A percentile compares a stretch with the other conserved stretches of the same genome.
Evolutionary conservation across 139 green algal genomes (phyloP).

Genomic region (Chlamydomonas sphaeroides): DNA sequence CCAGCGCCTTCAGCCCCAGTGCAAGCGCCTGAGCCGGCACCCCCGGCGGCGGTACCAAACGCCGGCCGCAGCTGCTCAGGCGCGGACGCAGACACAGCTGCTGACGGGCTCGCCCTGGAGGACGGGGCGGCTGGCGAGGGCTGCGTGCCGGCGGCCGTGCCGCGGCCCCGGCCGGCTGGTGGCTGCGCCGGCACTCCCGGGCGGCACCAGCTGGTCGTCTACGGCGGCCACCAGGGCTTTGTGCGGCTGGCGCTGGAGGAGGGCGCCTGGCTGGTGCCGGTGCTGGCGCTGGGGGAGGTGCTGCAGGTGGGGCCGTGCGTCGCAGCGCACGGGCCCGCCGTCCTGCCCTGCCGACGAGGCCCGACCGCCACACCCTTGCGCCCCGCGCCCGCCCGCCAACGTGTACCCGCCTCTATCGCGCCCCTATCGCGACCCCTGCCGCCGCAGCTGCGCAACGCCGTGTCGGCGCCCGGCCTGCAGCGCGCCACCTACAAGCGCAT

Average conservation of each 20-base stretch:
- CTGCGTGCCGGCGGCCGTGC: not conserved
- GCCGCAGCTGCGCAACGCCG: conserved; percentile 67
- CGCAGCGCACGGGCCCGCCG: too few species aligned
- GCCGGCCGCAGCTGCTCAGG: too few species aligned
- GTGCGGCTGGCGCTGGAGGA: conserved; percentile 83
- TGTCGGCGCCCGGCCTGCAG: conserved; percentile 73
- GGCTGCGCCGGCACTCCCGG: too few species aligned
- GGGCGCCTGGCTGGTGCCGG: conserved; percentile 75
- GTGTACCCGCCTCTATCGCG: not conserved
- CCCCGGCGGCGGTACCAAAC: too few species aligned
- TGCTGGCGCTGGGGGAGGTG: conserved; percentile 83
- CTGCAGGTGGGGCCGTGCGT: conserved; percentile 65
- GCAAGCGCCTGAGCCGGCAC: too few species aligned
- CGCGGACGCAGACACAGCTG: too few species aligned
- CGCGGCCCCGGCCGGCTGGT: not conserved
- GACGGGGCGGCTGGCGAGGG: too few species aligned
- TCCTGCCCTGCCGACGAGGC: too few species aligned
- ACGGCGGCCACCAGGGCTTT: conserved; percentile 66
- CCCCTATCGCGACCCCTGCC: conserved; percentile 20
- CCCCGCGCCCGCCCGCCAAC: too few species aligned
- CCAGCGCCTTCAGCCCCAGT: too few species aligned
- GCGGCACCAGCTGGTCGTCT: conserved; percentile 29
- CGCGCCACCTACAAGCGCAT: conserved; percentile 81
- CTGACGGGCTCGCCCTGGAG: too few species aligned
- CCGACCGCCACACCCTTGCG: too few species aligned